Base-by-base conservation (phyloP, 257 asterid genomes). In the Nicotiana otophora region DNA sequence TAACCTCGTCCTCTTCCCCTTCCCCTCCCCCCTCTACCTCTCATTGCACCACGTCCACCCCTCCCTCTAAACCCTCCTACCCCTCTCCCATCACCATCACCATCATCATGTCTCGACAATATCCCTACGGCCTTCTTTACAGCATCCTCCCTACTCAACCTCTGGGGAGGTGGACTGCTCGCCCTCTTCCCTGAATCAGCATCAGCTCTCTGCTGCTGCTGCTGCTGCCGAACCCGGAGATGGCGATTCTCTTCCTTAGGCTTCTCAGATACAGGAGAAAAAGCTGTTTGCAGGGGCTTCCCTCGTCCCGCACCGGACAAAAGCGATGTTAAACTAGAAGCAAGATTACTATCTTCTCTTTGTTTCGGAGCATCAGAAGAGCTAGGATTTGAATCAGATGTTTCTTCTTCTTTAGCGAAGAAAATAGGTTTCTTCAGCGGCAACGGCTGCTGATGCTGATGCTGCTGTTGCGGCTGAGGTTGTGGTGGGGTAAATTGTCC, bases 231-330 rank as follows among this genome's bases (percentile, higher is more conserved):
- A 17, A 42, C 61, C 54, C 93, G 89, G 26, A 89, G 39, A 81
- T 91, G 98, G 20, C 95, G 89, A 79, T 92, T 89, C 88, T 89
- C 94, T 10, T 65, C 82, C 64, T 70, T 84, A 5, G 90, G 90
- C 84, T 78, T 89, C 33, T 82, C 88, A 1, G 89, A 26, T 10
- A 68, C 87, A 4, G 66, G 33, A 5, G 78, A 46, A 0, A 89
- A 46, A 0, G 90, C 83, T 19, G 87, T 14, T 39, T 39, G 15
- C 15, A 42, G n/a, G 69, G 94, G 89, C 88, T 86, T 89, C 60
- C 99, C 98, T 42, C 99, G 91, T 58, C 98, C 98, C 9, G 91
- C 87, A 7, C 98, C 95, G 1, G 89, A 64, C 65, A 88, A 33
- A 36, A 81, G 83, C 4, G 84, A 65, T 19, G 84, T 1, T 55